phyloP scores from a whole-genome alignment of 495 filamentous ascomycete species.

The Hypoxylon lienhwacheense region DNA sequence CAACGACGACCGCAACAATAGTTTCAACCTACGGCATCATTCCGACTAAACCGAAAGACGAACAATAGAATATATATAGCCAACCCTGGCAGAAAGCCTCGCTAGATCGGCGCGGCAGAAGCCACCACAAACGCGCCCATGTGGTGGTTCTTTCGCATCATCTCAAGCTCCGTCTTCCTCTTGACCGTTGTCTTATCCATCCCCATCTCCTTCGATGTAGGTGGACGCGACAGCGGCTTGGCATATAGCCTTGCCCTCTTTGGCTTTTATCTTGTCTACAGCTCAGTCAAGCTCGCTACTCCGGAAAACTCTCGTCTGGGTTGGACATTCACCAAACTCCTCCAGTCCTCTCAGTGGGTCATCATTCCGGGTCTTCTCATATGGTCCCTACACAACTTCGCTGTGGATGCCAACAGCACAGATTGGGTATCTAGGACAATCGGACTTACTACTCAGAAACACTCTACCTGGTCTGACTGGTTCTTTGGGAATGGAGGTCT shows the following conservation, averaged over 20 bases:
- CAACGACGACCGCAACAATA: too few relatives aligned
- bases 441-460: slow-evolving; percentile 60
- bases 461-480: slow-evolving; percentile 72
- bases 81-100: slow-evolving; percentile 39
- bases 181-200: slow-evolving; percentile 87
- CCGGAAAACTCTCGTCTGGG: slow-evolving; percentile 78
- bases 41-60: slow-evolving; percentile 8
- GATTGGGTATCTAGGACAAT: slow-evolving; percentile 84
- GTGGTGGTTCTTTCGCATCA: slow-evolving; percentile 72
- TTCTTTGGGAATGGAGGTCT: slow-evolving; percentile 79
- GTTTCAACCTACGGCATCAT: slow-evolving; percentile 13
- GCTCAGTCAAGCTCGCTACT: slow-evolving; percentile 74
- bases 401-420: slow-evolving; percentile 74
- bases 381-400: slow-evolving; percentile 92
- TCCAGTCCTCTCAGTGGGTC: slow-evolving; percentile 80
- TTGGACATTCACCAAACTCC: slow-evolving; percentile 62
- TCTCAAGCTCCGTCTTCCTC: slow-evolving; percentile 79
- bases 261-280: slow-evolving; percentile 87
- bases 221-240: slow-evolving; percentile 88
- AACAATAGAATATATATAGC: background rate
- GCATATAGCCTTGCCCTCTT: slow-evolving; percentile 87
- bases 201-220: slow-evolving; percentile 95
- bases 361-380: slow-evolving; percentile 81
- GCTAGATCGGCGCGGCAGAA: slow-evolving; percentile 40
- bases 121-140: slow-evolving; percentile 48